Evolutionary conservation across 768 basidiomycete genomes (phyloP), one percentile per base, ranked within the genome.

Genomic region (Tulasnella sp.): DNA sequence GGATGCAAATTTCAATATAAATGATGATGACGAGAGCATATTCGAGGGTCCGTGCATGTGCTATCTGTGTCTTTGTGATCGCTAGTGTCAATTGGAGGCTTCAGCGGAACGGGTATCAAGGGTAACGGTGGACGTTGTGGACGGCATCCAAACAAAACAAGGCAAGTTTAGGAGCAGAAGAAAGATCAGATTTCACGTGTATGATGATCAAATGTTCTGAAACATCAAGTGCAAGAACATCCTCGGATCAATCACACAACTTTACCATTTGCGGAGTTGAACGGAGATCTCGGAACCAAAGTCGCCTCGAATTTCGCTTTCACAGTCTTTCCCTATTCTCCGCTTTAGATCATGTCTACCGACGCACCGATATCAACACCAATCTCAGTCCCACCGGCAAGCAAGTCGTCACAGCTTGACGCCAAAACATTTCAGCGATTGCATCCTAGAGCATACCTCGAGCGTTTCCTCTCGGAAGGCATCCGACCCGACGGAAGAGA

Each of bases 401-500:
- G n/a, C 44, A 7, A 5, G 21, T 31, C 48, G 14, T 68, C 58
- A 34, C 3, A 68, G 16, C 62, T 68, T 18, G 56, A 77, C 39
- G 76, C 76, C 71, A 40, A 46, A 39, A 90, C 92, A 42, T 97
- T 97, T 86, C 93, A 95, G 82, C 92, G 95, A 19, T 88, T 99
- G 0, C 96, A 98, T 83, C 97, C 98, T 1, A 89, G 90, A 42
- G 89, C 91, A 6, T 99, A 98, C 84, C 90, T 99, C 71, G 92
- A 95, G 82, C 89, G 93, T 9, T 99, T 98, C 83, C 86, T 98
- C 24, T 87, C 89, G 1, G 92, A 97, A 83, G 87, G 90, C 10
- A 87, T 93, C 78, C 86, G 98, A 77, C 94, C 96, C 0, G 96
- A 98, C 84, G 95, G 95, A 16, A 88, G 98, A 39, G 87, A 88